Base-by-base conservation (phyloP, 257 asterid species). In the Lycium ferocissimum region DNA sequence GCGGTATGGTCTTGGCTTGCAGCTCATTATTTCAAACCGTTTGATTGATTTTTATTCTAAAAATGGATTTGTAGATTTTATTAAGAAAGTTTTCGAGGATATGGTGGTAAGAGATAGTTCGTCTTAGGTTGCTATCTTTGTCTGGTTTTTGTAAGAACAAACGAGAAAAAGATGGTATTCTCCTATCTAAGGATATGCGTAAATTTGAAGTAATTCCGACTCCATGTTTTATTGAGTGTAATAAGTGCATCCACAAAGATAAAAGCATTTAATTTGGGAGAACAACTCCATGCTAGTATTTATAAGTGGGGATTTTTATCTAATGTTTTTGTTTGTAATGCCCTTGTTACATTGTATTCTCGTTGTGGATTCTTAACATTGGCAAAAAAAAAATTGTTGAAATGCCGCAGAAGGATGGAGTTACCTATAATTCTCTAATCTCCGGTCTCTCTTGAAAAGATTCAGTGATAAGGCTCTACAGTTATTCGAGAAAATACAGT, bases 91-190 rank as follows among this genome's bases (percentile, higher is more conserved):
- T 47, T 93, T 94, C 82, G 88, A 49, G 59, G 85, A 85, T 79
- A 89, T 93, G 95, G 11, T 75, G 82, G 67, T 84, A 6, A 91
- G 92, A 89, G 95, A 93, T 70, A 94, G 95, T 88, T 94, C 90
- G 83, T 91, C 98, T 85, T 93, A 97, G 99, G 97, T 95, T 89
- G 96, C 97, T 81, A 94, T 94, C 93, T 87, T 87, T 93, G 82
- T 91, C 98, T 15, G 97, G 97, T 84, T 92, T 94, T 87, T 93
- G 97, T 15, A 90, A 87, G 53, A 94, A 89, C 84, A 85, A 81
- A 37, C 88, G 69, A 40, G 94, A 90, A 72, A 61, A 89, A 67
- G 94, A 89, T 51, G 90, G 90, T 81, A 87, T 95, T 84, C 85
- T 71, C 51, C 93, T 95, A 62, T 95, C 94, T 69, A 71, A 86